Conservation (phyloP, 2,329 filamentous ascomycete genomes). For the Diaporthe batatas region DNA sequence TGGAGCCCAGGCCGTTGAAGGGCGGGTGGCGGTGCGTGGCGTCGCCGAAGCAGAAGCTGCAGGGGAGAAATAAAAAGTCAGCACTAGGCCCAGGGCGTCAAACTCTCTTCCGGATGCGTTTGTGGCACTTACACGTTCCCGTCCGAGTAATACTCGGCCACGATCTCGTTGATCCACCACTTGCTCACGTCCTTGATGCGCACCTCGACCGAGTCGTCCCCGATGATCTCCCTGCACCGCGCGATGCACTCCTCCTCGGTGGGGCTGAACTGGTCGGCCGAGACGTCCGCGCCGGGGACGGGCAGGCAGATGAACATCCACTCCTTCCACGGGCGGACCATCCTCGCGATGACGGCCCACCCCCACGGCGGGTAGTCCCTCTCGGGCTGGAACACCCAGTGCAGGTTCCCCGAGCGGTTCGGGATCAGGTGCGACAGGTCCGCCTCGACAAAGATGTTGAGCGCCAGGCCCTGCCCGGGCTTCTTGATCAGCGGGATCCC, state of each 20-base stretch:
- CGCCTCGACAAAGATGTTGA: constrained; percentile 56
- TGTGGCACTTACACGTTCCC: constrained; percentile 61
- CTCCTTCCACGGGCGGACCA: constrained; percentile 75
- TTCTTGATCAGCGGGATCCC: constrained; percentile 52
- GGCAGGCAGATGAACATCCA: constrained; percentile 71
- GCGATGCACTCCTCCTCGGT: constrained; percentile 61
- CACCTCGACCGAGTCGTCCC: constrained; percentile 63
- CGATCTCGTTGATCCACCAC: constrained; percentile 73
- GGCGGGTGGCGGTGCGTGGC: constrained; percentile 71
- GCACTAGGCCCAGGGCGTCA: no score
- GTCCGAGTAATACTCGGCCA: constrained; percentile 68
- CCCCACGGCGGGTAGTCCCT: constrained; percentile 64
- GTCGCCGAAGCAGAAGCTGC: constrained; percentile 68
- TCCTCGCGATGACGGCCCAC: constrained; percentile 64
- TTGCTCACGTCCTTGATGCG: constrained; percentile 67
- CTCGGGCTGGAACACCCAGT: constrained; percentile 71
- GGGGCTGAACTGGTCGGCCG: constrained; percentile 53
- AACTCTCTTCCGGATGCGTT: no score
- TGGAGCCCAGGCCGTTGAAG: constrained; percentile 68
- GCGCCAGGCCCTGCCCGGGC: constrained; percentile 53
- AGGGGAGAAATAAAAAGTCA: no score
- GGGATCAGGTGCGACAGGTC: constrained; percentile 64
- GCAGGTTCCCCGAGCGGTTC: constrained; percentile 68
- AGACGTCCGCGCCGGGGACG: constrained; percentile 52
- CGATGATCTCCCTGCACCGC: constrained; percentile 64